Conservation (phyloP, 345 rosid genomes). For the Rhodomyrtus tomentosa region DNA sequence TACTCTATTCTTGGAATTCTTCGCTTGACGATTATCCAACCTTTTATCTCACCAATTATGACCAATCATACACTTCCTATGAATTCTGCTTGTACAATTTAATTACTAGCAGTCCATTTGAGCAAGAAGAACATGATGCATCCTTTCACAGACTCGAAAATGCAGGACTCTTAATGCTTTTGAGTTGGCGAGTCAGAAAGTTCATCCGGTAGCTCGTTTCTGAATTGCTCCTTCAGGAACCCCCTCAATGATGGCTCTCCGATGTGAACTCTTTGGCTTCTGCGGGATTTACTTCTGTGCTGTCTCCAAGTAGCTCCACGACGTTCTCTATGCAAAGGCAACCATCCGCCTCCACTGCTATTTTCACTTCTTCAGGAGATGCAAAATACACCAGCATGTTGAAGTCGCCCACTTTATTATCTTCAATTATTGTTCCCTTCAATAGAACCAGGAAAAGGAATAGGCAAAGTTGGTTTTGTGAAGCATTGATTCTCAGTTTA, state of each 20-base stretch:
- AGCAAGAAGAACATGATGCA: not conserved
- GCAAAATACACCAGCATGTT: too few relatives aligned
- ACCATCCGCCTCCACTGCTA: not conserved
- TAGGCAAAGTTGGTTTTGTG: too few relatives aligned
- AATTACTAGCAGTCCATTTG: not conserved
- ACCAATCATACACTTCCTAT: not conserved
- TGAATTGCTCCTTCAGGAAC: not conserved
- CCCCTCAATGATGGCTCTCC: not conserved
- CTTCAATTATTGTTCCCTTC: not conserved
- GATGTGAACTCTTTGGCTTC: not conserved
- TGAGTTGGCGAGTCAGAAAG: not conserved
- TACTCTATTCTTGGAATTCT: not conserved
- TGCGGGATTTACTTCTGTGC: not conserved
- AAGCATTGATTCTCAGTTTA: too few relatives aligned
- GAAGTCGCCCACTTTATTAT: not conserved
- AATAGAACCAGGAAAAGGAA: too few relatives aligned
- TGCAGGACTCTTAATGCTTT: not conserved
- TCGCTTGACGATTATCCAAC: not conserved
- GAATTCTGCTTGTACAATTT: not conserved
- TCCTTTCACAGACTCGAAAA: not conserved
- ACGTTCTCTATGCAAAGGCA: not conserved
- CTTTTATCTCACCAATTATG: not conserved
- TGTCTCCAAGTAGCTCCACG: not conserved
- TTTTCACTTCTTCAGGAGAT: too few relatives aligned
- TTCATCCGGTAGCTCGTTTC: not conserved